These are phyloP conservation scores for Cyclotella baltica DNA, from an alignment of 108 stramenopile species.

Conservation along the genomic window DNA sequence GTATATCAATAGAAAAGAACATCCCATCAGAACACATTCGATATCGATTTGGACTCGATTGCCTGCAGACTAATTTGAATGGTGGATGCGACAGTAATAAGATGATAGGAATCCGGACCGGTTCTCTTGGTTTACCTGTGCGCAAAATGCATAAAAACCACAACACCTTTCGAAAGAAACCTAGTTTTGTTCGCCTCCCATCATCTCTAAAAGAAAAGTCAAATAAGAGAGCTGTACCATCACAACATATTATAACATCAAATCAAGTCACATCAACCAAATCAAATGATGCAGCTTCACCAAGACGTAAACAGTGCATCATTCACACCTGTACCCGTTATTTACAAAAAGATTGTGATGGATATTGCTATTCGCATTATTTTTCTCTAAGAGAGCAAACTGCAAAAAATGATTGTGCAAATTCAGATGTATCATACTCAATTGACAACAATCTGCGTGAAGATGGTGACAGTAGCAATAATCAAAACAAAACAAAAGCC, in stretches of 20 bases:
- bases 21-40: neutral
- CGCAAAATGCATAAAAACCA: neutral
- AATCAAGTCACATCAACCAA: neutral
- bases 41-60: neutral
- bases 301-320: neutral
- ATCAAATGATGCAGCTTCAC: neutral
- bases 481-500: no score
- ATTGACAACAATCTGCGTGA: no score
- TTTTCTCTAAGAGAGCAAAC: neutral
- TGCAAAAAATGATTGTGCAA: no score
- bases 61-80: neutral
- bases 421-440: no score
- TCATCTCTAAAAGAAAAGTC: neutral
- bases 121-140: neutral
- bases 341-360: neutral
- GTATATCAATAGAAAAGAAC: neutral
- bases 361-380: neutral
- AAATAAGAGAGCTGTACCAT: no score
- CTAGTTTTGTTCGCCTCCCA: neutral
- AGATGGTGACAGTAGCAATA: no score
- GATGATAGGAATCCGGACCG: slow-evolving; percentile 2
- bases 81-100: neutral
- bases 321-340: neutral
- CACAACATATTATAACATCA: no score
- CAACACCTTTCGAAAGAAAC: neutral